phyloP scores from a whole-genome alignment of 768 basidiomycete genomes.

The Naematelia aurantialba region DNA sequence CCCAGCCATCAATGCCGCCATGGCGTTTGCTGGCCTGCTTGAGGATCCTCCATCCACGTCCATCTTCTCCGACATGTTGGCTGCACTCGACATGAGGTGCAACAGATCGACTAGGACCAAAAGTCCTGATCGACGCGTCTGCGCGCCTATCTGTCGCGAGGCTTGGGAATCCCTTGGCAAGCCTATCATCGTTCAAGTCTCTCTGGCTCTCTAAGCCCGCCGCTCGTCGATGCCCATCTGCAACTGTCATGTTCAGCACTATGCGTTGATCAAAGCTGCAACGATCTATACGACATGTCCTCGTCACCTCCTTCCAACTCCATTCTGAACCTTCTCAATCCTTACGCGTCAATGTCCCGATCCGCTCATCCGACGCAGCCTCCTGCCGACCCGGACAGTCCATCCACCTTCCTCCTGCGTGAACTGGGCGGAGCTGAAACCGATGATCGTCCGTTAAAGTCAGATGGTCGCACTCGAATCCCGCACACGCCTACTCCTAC shows the following conservation, averaged over 20 bases:
- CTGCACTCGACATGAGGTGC: neutral
- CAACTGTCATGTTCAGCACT: neutral
- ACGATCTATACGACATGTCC: constrained; percentile 8
- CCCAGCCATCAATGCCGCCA: constrained; percentile 39
- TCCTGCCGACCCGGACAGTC: constrained; percentile 33
- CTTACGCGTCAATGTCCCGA: constrained; percentile 31
- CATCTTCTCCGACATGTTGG: constrained; percentile 29
- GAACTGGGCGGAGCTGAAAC: constrained; percentile 34
- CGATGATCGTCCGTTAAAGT: constrained; percentile 4
- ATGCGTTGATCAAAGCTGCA: neutral
- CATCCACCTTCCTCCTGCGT: constrained; percentile 36
- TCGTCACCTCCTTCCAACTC: constrained; percentile 20
- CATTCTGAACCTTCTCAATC: constrained; percentile 28
- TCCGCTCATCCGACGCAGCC: constrained; percentile 16
- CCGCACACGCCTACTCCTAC: constrained; percentile 24
- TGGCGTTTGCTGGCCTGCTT: constrained; percentile 27
- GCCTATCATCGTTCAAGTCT: neutral
- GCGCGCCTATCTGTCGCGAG: neutral
- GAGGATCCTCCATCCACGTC: constrained; percentile 26
- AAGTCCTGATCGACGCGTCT: constrained; percentile 1
- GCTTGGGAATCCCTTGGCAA: too few relatives aligned
- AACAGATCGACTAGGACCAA: neutral
- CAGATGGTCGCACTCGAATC: constrained; percentile 6
- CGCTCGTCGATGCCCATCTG: too few relatives aligned
- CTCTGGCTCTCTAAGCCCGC: too few relatives aligned